phyloP scores from a whole-genome alignment of 129 eudicot genomes.

The Centaurea solstitialis region DNA sequence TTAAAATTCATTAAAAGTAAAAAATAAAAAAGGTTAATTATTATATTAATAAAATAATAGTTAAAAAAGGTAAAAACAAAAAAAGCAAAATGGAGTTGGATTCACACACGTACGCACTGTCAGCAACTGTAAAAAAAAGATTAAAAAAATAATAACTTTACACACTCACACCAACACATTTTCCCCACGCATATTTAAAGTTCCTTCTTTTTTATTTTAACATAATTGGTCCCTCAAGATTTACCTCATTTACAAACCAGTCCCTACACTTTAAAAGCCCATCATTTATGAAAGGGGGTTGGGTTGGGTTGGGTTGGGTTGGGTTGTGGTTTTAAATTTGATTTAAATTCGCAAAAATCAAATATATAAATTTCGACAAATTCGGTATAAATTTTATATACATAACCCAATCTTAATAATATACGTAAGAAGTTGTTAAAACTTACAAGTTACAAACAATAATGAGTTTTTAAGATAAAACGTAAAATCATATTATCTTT shows the following conservation, averaged over 20 bases:
- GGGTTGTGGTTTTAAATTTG: neutral
- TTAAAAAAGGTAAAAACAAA: neutral
- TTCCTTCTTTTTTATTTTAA: conserved; percentile 6
- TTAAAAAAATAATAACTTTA: conserved; percentile 26
- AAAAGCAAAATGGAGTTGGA: conserved; percentile 23
- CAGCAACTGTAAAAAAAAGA: conserved; percentile 42
- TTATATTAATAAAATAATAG: neutral
- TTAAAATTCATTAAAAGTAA: no score
- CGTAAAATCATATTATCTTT: neutral
- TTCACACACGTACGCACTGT: conserved; percentile 43
- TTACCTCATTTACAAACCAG: neutral
- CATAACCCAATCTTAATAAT: neutral
- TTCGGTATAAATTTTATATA: neutral
- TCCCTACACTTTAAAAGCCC: neutral
- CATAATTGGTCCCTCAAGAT: conserved; percentile 16
- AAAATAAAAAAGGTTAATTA: neutral
- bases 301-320: no score
- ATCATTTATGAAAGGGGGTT: neutral
- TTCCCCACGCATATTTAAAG: conserved; percentile 42
- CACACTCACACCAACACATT: conserved; percentile 40
- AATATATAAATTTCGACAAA: neutral
- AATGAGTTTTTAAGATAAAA: neutral
- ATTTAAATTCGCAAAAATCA: neutral
- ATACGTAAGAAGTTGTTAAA: neutral
- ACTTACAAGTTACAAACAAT: neutral